Conservation (phyloP, 2,329 filamentous ascomycete species). For the Fusarium coffeatum region DNA sequence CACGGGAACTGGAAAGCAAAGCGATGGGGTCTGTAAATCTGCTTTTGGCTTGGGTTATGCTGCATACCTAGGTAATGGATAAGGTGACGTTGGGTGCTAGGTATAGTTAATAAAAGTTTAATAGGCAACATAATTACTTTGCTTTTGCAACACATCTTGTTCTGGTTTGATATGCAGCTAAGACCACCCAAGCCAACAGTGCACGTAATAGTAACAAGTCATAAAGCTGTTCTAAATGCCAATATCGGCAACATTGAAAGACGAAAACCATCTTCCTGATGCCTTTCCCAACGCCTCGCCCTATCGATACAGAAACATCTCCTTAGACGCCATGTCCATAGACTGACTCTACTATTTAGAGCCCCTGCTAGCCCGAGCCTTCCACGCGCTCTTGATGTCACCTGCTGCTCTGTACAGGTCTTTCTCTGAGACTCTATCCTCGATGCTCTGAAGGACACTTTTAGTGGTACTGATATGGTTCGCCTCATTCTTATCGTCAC, state of each 20-base stretch:
- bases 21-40: conserved; percentile 28
- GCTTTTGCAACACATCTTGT: background rate
- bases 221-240: background rate
- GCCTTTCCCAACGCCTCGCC: conserved; percentile 39
- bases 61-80: conserved; percentile 45
- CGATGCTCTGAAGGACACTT: conserved; percentile 90
- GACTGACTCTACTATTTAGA: conserved; percentile 61
- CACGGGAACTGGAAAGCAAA: conserved; percentile 42
- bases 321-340: conserved; percentile 27
- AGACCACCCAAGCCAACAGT: background rate
- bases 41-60: conserved; percentile 40
- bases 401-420: conserved; percentile 79
- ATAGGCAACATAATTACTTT: conserved; percentile 17
- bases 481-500: conserved; percentile 91
- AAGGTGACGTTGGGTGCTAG: conserved; percentile 36
- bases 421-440: conserved; percentile 83
- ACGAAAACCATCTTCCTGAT: background rate
- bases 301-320: conserved; percentile 29
- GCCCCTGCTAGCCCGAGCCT: conserved; percentile 57
- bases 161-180: background rate
- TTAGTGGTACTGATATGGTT: conserved; percentile 88
- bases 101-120: conserved; percentile 33
- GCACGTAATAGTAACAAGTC: background rate
- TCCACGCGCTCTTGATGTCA: conserved; percentile 84
- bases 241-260: background rate